Evolutionary conservation across 1,284 basidiomycete species (phyloP), one percentile per base, ranked within the genome.

Genomic region (Cryptococcus jaspeensis): DNA sequence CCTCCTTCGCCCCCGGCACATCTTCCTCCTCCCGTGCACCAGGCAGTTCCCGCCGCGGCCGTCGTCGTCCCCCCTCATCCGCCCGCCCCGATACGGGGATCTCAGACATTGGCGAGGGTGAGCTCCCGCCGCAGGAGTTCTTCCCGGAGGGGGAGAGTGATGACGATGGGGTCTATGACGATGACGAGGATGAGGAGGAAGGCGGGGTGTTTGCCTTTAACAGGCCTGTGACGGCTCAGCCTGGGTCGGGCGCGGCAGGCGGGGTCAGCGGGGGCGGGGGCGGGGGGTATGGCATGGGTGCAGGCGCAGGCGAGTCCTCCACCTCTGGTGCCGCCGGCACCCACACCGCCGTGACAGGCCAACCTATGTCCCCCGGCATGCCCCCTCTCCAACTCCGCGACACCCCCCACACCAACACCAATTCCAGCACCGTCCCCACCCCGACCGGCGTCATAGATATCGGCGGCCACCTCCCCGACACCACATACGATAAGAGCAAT

Each of bases 201-300:
- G 63, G 71, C 32, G 67, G 70, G 15, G 71, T 77, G 6, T 77
- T 75, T 53, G 77, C 76, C 0, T 78, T 78, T 52, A 61, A 65
- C 28, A 51, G 74, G 44, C 75, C 76, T 1, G 52, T 58, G n/a
- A 78, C 75, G 0, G 67, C 69, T 15, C 69, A 67, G 15, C 65
- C 62, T 18, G 64, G 67, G 18, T 41, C 52, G 12, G 61, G 51
- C 42, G n/a, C n/a, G n/a, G n/a, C n/a, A n/a, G n/a, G 50, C 49
- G 5, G 43, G 60, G 23, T 58, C 60, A 9, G 62, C 64, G 15
- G 59, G 58, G 37, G n/a, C n/a, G n/a, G n/a, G n/a, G n/a, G n/a
- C n/a, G n/a, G n/a, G n/a, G n/a, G n/a, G n/a, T n/a, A n/a, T n/a
- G n/a, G n/a, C n/a, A n/a, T n/a, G n/a, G n/a, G n/a, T n/a, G n/a